These are phyloP conservation scores for Leccinum griseonigrum DNA, from an alignment of 1,284 basidiomycete genomes.

Conservation along the genomic window DNA sequence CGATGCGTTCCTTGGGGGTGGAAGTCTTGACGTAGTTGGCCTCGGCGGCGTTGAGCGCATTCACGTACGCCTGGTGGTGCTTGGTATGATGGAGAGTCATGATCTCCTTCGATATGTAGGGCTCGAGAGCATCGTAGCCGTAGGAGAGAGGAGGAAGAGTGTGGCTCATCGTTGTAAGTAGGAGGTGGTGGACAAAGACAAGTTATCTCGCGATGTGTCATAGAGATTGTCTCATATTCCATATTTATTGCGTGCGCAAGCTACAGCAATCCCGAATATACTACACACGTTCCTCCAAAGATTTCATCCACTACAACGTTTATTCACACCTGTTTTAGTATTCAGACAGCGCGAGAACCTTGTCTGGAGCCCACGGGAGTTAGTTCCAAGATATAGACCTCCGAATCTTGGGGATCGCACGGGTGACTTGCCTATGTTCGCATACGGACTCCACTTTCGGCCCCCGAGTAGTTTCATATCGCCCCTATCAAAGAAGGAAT, in stretches of 20 bases:
- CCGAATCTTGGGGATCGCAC: not conserved
- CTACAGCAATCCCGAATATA: not conserved
- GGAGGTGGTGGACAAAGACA: constrained; percentile 7
- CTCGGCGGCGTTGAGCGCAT: constrained; percentile 75
- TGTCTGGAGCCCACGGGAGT: constrained; percentile 37
- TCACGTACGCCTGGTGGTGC: constrained; percentile 84
- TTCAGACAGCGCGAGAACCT: constrained; percentile 48
- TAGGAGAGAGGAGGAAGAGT: constrained; percentile 85
- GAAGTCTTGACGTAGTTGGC: constrained; percentile 60
- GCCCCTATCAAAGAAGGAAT: constrained; percentile 86
- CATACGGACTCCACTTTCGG: constrained; percentile 53
- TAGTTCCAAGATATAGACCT: constrained; percentile 2
- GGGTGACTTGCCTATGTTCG: constrained; percentile 54
- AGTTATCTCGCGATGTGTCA: not conserved
- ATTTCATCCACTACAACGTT: not conserved
- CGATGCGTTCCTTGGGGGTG: constrained; percentile 76
- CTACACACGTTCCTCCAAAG: not conserved
- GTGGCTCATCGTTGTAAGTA: constrained; percentile 34
- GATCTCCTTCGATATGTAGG: constrained; percentile 78
- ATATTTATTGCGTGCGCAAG: not conserved
- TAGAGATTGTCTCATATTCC: constrained; percentile 12
- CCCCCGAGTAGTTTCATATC: constrained; percentile 64
- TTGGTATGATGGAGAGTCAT: constrained; percentile 87
- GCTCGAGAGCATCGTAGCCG: constrained; percentile 85
- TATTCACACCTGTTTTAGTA: constrained; percentile 33